Base-by-base conservation (phyloP, 768 basidiomycete species). In the Phlebiopsis flavidoalba region DNA sequence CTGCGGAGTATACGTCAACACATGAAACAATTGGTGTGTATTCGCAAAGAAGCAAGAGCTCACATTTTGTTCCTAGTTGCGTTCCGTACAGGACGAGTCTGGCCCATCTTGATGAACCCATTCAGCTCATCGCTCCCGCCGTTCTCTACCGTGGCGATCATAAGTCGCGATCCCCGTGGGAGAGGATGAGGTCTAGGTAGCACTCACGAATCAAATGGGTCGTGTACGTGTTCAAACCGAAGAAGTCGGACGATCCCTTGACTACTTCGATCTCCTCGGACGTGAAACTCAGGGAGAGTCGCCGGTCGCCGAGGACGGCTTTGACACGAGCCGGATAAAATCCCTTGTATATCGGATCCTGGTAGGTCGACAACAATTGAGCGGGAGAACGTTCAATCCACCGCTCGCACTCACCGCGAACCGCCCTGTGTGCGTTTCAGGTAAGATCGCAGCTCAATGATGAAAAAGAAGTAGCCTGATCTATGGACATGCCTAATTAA, bases 171-270 rank as follows among this genome's bases (percentile, higher is more conserved):
- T 7, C 12, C 7, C 11, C 6, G 46, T 5, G 14, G 7, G 19
- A 59, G 37, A 15, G 24, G 19, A 60, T 43, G 43, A 49, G 53
- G n/a, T n/a, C 35, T 31, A n/a, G 26, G 26, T 31, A 50, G 71
- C 10, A 66, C 82, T 65, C 49, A 85, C 85, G 76, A 70, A 79
- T 80, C 51, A 88, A 76, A 64, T 85, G 83, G 11, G 84, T 87
- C 5, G 86, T 86, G 68, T 88, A 88, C 0, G 86, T 86, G 70
- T 87, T 88, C 80, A 87, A 82, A 35, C 86, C 86, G 67, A 86
- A 87, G 71, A 87, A 88, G 68, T 86, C 87, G 1, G 85, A 85
- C 1, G 84, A 87, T 49, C 82, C 83, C 57, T 83, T 81, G 43
- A 88, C 83, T 36, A 88, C 66, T 0, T 73, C 74, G 62, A 80